Evolutionary conservation across 495 filamentous ascomycete genomes (phyloP), one percentile per base, ranked within the genome.

Genomic region (Aspergillus nidulans): DNA sequence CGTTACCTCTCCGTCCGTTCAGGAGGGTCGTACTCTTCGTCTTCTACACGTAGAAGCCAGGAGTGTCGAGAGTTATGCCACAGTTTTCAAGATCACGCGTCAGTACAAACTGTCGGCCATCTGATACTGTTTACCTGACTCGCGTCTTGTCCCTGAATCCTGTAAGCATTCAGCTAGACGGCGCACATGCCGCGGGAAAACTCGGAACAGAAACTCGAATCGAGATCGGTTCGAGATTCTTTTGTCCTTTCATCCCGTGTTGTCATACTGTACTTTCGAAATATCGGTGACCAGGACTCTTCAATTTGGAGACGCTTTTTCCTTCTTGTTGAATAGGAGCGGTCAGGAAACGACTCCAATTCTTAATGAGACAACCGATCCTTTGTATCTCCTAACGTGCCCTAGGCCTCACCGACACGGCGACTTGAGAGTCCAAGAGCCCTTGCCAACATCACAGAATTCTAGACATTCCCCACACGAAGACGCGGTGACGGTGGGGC

Each of bases 401-500:
- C 46, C 46, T 36, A 38, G 52, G 43, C 44, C 49, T 62, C 60
- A 62, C 60, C 60, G 60, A 58, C 60, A 58, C 36, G 16, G 55
- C 60, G 60, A 58, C 60, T 55, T 28, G 16, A 57, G 42, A 47
- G 24, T 26, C 9, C 44, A 28, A 23, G 47, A 40, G 34, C 34
- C 41, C 19, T 23, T 30, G 23, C 32, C 32, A 20, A 39, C 43
- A 41, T 51, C 36, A 19, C 34, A 40, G 19, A 44, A 52, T 47
- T 61, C 52, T 50, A 60, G 58, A 56, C 58, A 47, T 44, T 56
- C 43, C 40, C 42, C 49, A 52, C 47, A 7, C 10, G 47, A 39
- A 21, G 23, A 41, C 38, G 40, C 44, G 25, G 20, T 49, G 41
- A 44, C 28, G 21, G 49, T 46, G 55, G 55, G 42, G 43, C 18